Conservation (phyloP, 2,329 filamentous ascomycete species). For the Pseudopithomyces chartarum region DNA sequence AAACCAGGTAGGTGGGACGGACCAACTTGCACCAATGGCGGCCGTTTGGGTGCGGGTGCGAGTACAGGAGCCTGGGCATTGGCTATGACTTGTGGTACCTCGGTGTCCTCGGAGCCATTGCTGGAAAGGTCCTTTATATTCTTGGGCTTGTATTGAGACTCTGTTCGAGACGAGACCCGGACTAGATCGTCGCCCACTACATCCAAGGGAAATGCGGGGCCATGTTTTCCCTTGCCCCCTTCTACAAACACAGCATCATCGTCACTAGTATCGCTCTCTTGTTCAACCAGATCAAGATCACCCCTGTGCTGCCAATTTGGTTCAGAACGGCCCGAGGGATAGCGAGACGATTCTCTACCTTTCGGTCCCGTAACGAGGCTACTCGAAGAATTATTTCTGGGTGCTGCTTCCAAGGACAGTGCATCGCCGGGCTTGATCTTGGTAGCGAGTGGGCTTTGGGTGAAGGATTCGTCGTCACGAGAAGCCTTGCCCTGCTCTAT, state of each 20-base stretch:
- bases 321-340: slow-evolving; percentile 24
- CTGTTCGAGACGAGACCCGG: slow-evolving; percentile 29
- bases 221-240: slow-evolving; percentile 28
- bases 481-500: slow-evolving; percentile 24
- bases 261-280: slow-evolving; percentile 39
- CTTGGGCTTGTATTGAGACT: slow-evolving; percentile 30
- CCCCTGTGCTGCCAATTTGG: slow-evolving; percentile 24
- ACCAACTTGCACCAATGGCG: slow-evolving; percentile 50
- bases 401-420: slow-evolving; percentile 19
- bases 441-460: slow-evolving; percentile 32
- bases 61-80: slow-evolving; percentile 30
- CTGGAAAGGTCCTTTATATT: slow-evolving; percentile 27
- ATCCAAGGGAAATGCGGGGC: slow-evolving; percentile 27
- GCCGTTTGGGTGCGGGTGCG: slow-evolving; percentile 39
- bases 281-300: slow-evolving; percentile 29
- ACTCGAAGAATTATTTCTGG: slow-evolving; percentile 18
- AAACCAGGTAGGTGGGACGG: slow-evolving; percentile 55
- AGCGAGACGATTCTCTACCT: slow-evolving; percentile 23
- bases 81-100: slow-evolving; percentile 24
- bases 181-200: slow-evolving; percentile 26
- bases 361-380: slow-evolving; percentile 17
- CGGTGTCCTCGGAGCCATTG: slow-evolving; percentile 26
- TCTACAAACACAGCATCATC: slow-evolving; percentile 35
- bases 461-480: slow-evolving; percentile 32
- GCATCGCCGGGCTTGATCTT: slow-evolving; percentile 27